Evolutionary conservation across 768 basidiomycete species (phyloP), one percentile per base, ranked within the genome.

Genomic region (Termitomyces sp.): DNA sequence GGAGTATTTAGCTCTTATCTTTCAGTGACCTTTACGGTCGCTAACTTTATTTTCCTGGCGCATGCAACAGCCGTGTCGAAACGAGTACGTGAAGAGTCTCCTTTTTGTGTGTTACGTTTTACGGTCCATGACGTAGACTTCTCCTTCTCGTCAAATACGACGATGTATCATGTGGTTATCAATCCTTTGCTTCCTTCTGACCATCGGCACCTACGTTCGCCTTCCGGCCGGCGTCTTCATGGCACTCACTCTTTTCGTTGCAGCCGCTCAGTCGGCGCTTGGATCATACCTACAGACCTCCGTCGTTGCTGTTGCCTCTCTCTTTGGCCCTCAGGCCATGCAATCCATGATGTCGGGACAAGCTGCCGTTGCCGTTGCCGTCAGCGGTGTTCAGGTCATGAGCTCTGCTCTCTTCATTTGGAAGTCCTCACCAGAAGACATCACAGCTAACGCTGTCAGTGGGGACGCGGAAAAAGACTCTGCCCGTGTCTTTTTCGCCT

Each of bases 331-430:
- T 2, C 69, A 78, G 8, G 85, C 85, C 12, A 79, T 95, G 53
- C 89, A 94, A 68, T 77, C 84, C 24, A 75, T 90, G 68, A 82
- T 95, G 79, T 84, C 92, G 1, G 94, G 94, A 10, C 92, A 94
- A 70, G 94, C 90, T 0, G 90, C 88, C 0, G 83, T 94, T 2
- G 94, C 86, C 0, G 90, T 95, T 13, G 85, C 83, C 1, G 85
- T 94, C 60, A 92, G 91, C 53, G 74, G 77, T 1, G 85, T 92
- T 0, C 92, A 94, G 65, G 80, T 93, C 10, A 61, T 85, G 31
- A 85, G 90, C 56, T 80, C 88, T 10, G 69, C 77, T 0, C 73
- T 81, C 2, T 87, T 87, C 9, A 73, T 89, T 16, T 77, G 75
- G 75, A 74, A 75, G 13, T 71, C 73, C 37, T 65, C 81, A 8